phyloP scores from a whole-genome alignment of 1,284 basidiomycete genomes.

The Ganoderma multipileum region DNA sequence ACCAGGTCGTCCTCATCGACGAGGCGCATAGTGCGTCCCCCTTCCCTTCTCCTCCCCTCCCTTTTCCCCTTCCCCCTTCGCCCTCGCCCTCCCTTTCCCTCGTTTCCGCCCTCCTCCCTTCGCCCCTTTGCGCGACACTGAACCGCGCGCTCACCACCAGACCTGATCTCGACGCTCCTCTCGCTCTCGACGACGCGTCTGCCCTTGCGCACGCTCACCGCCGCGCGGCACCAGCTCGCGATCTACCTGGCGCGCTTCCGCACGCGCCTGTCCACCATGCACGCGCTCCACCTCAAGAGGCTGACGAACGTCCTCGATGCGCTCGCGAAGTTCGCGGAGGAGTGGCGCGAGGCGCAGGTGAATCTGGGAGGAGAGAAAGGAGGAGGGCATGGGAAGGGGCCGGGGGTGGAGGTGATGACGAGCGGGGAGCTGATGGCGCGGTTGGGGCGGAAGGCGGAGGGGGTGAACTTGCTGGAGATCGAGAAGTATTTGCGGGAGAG shows the following conservation, averaged over 20 bases:
- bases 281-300: slow-evolving; percentile 84
- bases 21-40: slow-evolving; percentile 90
- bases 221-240: slow-evolving; percentile 80
- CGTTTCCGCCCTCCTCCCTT: neutral
- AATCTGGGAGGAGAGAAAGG: slow-evolving; percentile 14
- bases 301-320: slow-evolving; percentile 77
- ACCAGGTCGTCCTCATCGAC: slow-evolving; percentile 91
- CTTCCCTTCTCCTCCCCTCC: neutral
- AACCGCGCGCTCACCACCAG: slow-evolving; percentile 45
- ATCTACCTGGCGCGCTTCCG: slow-evolving; percentile 85
- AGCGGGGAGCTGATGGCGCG: slow-evolving; percentile 68
- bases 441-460: slow-evolving; percentile 72
- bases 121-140: neutral
- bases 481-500: slow-evolving; percentile 86
- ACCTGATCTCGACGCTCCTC: slow-evolving; percentile 88
- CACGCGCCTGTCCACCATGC: slow-evolving; percentile 73
- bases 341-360: slow-evolving; percentile 47
- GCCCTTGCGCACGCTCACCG: slow-evolving; percentile 61
- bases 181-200: slow-evolving; percentile 84
- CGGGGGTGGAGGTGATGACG: slow-evolving; percentile 63
- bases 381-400: neutral
- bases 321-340: slow-evolving; percentile 63
- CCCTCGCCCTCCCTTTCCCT: neutral
- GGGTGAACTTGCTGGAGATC: slow-evolving; percentile 85
- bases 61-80: neutral